Conservation (phyloP, 176 grass and related monocot genomes). For the Otatea glauca region DNA sequence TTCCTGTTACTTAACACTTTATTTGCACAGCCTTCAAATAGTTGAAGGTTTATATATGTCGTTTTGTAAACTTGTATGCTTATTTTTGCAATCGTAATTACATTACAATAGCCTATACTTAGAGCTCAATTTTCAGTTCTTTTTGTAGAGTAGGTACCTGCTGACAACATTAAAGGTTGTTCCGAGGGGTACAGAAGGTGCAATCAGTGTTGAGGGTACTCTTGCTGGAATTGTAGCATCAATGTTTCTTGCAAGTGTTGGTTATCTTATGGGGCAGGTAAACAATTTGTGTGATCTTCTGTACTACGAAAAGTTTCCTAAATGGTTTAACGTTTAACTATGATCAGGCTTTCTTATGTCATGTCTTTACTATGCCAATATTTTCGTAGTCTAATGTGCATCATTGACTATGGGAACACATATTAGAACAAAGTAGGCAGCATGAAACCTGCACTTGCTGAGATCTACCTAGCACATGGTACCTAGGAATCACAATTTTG, state of each 20-base stretch:
- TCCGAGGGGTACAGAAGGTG: slow-evolving; percentile 88
- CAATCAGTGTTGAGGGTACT: slow-evolving; percentile 88
- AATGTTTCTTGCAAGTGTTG: slow-evolving; percentile 63
- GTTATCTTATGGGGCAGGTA: slow-evolving; percentile 82
- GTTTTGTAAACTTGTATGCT: not conserved
- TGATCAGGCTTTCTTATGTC: not conserved
- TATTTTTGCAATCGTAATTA: slow-evolving; percentile 18
- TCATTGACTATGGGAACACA: not conserved
- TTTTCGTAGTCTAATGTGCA: slow-evolving; percentile 1
- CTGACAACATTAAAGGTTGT: slow-evolving; percentile 90
- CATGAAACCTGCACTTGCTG: not conserved
- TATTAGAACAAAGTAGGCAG: not conserved
- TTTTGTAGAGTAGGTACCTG: slow-evolving; percentile 83
- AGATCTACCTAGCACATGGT: not conserved
- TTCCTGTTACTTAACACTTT: slow-evolving; percentile 29
- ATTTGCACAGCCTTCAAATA: not conserved
- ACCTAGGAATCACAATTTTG: slow-evolving; percentile 1
- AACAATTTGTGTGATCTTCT: not conserved
- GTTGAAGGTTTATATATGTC: slow-evolving; percentile 1
- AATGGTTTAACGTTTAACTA: not conserved
- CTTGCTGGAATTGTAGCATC: slow-evolving; percentile 80
- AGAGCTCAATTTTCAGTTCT: slow-evolving; percentile 33
- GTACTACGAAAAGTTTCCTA: not conserved
- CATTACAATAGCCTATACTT: not conserved
- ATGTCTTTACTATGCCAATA: not conserved